Conservation (phyloP, 1,284 basidiomycete genomes). For the Coniferiporia weirii region DNA sequence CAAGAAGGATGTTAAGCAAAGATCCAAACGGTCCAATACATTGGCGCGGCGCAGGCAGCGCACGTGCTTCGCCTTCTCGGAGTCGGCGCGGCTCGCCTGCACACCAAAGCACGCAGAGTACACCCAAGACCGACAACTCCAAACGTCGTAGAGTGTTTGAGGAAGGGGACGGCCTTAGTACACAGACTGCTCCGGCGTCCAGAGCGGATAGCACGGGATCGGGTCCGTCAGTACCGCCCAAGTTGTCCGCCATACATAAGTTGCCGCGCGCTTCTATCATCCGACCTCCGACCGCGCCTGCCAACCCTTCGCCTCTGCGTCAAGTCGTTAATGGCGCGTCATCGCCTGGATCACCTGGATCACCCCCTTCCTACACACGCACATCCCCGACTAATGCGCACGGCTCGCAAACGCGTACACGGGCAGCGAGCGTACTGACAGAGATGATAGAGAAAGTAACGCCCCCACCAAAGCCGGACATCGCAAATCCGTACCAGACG, state of each 20-base stretch:
- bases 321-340: constrained; percentile 45
- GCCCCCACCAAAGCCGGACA: constrained; percentile 54
- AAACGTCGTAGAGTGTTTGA: constrained; percentile 12
- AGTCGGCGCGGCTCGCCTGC: constrained; percentile 33
- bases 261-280: not conserved
- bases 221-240: constrained; percentile 2
- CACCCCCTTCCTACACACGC: not conserved
- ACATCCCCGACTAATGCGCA: not conserved
- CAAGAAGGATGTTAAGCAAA: not conserved
- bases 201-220: not conserved
- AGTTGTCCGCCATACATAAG: not conserved
- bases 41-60: constrained; percentile 13
- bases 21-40: constrained; percentile 12
- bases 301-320: constrained; percentile 60
- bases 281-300: constrained; percentile 40
- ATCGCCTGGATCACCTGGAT: constrained; percentile 27
- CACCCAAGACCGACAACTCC: constrained; percentile 8
- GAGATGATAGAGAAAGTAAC: constrained; percentile 64
- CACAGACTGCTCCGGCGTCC: not conserved
- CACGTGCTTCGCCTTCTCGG: constrained; percentile 37
- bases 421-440: constrained; percentile 59
- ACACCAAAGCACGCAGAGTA: constrained; percentile 35
- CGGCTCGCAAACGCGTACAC: constrained; percentile 38
- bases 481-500: constrained; percentile 67
- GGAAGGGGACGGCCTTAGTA: not conserved